A percentile compares a stretch with the other conserved stretches of the same genome.
Conservation (phyloP, 2,329 filamentous ascomycete genomes). For the Pezicula rhizophila region DNA sequence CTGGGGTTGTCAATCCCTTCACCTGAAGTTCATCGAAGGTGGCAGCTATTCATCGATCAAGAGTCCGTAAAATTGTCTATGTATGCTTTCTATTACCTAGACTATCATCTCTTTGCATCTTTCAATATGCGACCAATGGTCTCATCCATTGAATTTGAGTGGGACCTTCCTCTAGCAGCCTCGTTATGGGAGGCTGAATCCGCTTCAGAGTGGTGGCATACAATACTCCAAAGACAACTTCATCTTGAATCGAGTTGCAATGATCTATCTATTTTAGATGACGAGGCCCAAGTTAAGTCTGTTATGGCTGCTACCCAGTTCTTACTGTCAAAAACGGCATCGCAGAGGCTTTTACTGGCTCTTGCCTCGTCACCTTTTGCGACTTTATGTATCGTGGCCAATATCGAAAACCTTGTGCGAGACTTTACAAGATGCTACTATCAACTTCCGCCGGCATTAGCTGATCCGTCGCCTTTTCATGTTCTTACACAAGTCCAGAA, state of each 20-base stretch:
- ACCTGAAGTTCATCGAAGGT: constrained; percentile 17
- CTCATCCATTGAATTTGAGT: constrained; percentile 28
- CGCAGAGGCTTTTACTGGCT: constrained; percentile 17
- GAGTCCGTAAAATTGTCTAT: constrained; percentile 28
- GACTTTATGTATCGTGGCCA: constrained; percentile 24
- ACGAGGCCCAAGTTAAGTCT: constrained; percentile 20
- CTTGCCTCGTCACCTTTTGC: constrained; percentile 24
- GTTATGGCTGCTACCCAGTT: constrained; percentile 27
- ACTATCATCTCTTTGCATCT: constrained; percentile 25
- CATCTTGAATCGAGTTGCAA: constrained; percentile 4
- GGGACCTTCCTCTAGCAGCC: constrained; percentile 27
- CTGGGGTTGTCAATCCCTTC: not conserved
- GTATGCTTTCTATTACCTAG: constrained; percentile 25
- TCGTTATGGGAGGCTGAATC: constrained; percentile 27
- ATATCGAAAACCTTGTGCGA: constrained; percentile 23
- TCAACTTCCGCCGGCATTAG: constrained; percentile 26
- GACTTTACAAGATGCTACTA: constrained; percentile 31
- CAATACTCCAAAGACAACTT: not conserved
- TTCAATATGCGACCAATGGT: constrained; percentile 26
- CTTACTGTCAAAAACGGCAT: constrained; percentile 25
- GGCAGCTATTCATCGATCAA: constrained; percentile 23
- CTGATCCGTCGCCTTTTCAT: constrained; percentile 28
- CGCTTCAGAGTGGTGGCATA: constrained; percentile 19
- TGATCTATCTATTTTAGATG: constrained; percentile 6
- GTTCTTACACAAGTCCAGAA: constrained; percentile 29